A percentile compares a stretch with the other conserved stretches of the same genome.
These are phyloP conservation scores for Ascochyta rabiei DNA, from an alignment of 2,329 filamentous ascomycete genomes.

Conservation along the genomic window DNA sequence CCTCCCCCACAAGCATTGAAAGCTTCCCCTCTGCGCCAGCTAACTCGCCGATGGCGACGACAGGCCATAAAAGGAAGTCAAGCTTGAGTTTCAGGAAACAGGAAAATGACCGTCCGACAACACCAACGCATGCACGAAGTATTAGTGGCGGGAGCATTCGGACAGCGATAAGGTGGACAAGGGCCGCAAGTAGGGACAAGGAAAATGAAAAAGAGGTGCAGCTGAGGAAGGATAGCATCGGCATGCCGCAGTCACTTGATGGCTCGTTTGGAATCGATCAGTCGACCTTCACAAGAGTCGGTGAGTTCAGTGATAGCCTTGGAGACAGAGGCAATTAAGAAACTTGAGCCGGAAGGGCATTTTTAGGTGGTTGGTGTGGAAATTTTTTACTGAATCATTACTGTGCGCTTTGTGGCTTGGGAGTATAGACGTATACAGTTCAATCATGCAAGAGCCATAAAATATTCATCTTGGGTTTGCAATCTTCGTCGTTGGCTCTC, in stretches of 20 bases:
- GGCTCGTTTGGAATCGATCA: conserved; percentile 28
- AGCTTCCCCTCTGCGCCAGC: neutral
- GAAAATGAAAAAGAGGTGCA: conserved; percentile 21
- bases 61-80: conserved; percentile 9
- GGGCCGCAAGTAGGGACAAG: conserved; percentile 21
- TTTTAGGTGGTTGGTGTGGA: too few relatives aligned
- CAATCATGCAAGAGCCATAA: too few relatives aligned
- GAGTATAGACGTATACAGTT: too few relatives aligned
- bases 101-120: conserved; percentile 12
- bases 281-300: neutral
- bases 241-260: conserved; percentile 28
- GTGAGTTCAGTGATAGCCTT: neutral
- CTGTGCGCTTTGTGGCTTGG: too few relatives aligned
- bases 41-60: neutral
- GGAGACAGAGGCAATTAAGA: neutral
- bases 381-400: too few relatives aligned
- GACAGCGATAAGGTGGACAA: conserved; percentile 30
- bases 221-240: conserved; percentile 36
- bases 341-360: too few relatives aligned
- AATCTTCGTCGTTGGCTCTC: too few relatives aligned
- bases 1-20: conserved; percentile 20
- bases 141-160: conserved; percentile 33
- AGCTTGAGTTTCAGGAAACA: conserved; percentile 14
- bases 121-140: conserved; percentile 29
- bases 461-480: too few relatives aligned